Evolutionary conservation across 176 grass and related monocot species (phyloP).

Genomic region (Carex kokanica): DNA sequence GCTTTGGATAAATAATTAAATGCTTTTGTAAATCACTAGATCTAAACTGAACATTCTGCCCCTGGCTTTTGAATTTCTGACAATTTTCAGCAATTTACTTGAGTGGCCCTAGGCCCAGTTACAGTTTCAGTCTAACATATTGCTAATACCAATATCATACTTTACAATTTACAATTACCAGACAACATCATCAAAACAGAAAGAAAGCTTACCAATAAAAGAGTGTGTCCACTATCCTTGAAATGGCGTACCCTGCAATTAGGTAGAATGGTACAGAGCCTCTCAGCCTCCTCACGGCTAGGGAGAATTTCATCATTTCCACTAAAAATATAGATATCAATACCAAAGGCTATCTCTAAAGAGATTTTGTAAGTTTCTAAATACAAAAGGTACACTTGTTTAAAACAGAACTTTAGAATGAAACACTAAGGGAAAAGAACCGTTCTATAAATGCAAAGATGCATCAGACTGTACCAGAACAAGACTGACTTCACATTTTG

Average conservation of each 20-base stretch:
- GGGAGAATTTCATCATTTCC: slow-evolving; percentile 84
- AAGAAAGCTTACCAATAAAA: slow-evolving; percentile 56
- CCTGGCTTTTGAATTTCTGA: neutral
- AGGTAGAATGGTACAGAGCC: slow-evolving; percentile 36
- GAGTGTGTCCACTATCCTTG: slow-evolving; percentile 64
- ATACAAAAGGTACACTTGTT: neutral
- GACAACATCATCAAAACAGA: neutral
- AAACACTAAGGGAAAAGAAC: neutral
- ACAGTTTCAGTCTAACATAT: neutral
- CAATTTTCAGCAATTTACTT: neutral
- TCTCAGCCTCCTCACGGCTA: slow-evolving; percentile 70
- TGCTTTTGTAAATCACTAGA: neutral
- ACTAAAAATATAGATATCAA: slow-evolving; percentile 48
- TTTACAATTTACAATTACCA: neutral
- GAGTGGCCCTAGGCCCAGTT: neutral
- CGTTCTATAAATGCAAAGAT: neutral
- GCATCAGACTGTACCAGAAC: neutral
- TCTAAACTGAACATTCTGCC: neutral
- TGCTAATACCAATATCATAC: neutral
- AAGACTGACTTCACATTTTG: neutral
- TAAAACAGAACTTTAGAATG: neutral
- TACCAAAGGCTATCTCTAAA: slow-evolving; percentile 29
- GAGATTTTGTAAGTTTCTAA: neutral
- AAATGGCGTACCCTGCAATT: slow-evolving; percentile 73
- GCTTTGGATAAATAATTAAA: neutral